Evolutionary conservation across 2,329 filamentous ascomycete genomes (phyloP).

Genomic region (Periconia sp.): DNA sequence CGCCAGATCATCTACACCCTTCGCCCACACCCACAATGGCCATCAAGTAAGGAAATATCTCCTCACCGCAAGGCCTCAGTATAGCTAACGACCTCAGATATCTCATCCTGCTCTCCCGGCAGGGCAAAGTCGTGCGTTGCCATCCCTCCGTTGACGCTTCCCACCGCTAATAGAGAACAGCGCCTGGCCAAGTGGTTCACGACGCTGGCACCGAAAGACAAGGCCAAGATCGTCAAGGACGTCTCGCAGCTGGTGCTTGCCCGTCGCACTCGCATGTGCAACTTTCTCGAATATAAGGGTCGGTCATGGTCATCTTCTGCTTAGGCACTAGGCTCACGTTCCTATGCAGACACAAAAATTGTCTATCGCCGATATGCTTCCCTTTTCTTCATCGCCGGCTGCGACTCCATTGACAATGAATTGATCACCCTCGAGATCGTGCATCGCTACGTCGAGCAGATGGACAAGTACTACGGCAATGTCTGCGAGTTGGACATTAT

Average conservation of each 20-base stretch:
- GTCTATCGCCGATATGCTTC: slow-evolving; percentile 98
- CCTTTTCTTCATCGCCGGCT: slow-evolving; percentile 98
- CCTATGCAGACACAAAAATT: slow-evolving; percentile 84
- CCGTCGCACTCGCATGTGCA: slow-evolving; percentile 97
- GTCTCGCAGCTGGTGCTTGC: slow-evolving; percentile 97
- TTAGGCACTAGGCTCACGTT: slow-evolving; percentile 31
- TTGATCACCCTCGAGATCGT: slow-evolving; percentile 98
- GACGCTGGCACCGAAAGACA: slow-evolving; percentile 94
- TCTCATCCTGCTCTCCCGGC: slow-evolving; percentile 93
- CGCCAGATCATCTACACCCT: slow-evolving; percentile 18
- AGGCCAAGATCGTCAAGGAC: slow-evolving; percentile 99
- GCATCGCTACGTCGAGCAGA: slow-evolving; percentile 98
- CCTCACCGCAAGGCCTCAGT: too few species aligned
- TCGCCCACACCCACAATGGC: slow-evolving; percentile 51
- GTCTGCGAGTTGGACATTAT: slow-evolving; percentile 99
- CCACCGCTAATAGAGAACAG: slow-evolving; percentile 58
- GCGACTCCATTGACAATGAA: slow-evolving; percentile 96
- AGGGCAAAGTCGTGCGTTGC: slow-evolving; percentile 94
- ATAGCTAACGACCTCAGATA: slow-evolving; percentile 69
- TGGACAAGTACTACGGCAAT: slow-evolving; percentile 99
- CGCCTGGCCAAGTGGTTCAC: slow-evolving; percentile 99
- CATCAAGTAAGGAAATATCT: slow-evolving; percentile 64
- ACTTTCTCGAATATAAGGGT: slow-evolving; percentile 99
- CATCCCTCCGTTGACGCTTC: slow-evolving; percentile 34
- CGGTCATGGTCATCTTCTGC: slow-evolving; percentile 24